phyloP scores from a whole-genome alignment of 352 stramenopile genomes.

The Phytophthora macrochlamydospora region DNA sequence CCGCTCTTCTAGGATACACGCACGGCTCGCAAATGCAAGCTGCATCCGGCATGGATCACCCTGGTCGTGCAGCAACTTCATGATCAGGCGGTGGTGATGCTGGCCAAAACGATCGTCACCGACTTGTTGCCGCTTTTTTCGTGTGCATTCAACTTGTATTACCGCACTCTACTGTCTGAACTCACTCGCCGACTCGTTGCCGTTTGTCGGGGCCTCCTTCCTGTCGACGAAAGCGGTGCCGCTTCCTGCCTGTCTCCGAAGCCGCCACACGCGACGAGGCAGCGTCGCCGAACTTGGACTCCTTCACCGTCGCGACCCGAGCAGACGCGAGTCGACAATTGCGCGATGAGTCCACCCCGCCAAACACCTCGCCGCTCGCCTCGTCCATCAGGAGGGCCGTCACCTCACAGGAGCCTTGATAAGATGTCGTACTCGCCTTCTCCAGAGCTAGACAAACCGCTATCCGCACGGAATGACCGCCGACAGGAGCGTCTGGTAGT shows the following conservation, averaged over 20 bases:
- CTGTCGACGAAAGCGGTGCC: constrained; percentile 16
- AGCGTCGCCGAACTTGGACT: constrained; percentile 23
- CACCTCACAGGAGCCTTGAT: constrained; percentile 38
- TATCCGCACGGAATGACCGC: constrained; percentile 43
- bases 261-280: constrained; percentile 18
- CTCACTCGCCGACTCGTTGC: constrained; percentile 15
- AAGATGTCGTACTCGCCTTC: constrained; percentile 26
- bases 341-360: constrained; percentile 3
- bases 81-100: not conserved
- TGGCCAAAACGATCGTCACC: not conserved
- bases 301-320: constrained; percentile 25
- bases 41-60: constrained; percentile 5
- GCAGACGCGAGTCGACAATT: constrained; percentile 10
- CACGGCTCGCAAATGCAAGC: too few relatives aligned
- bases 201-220: constrained; percentile 11
- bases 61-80: too few relatives aligned
- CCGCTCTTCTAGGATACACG: too few relatives aligned
- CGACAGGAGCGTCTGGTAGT: constrained; percentile 32
- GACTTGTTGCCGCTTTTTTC: not conserved
- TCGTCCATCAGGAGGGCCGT: constrained; percentile 37
- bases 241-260: constrained; percentile 24
- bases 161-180: constrained; percentile 8
- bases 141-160: constrained; percentile 4
- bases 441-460: constrained; percentile 55
- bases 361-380: constrained; percentile 29